Evolutionary conservation across 768 basidiomycete species (phyloP), one percentile per base, ranked within the genome.

Genomic region (Suillus discolor): DNA sequence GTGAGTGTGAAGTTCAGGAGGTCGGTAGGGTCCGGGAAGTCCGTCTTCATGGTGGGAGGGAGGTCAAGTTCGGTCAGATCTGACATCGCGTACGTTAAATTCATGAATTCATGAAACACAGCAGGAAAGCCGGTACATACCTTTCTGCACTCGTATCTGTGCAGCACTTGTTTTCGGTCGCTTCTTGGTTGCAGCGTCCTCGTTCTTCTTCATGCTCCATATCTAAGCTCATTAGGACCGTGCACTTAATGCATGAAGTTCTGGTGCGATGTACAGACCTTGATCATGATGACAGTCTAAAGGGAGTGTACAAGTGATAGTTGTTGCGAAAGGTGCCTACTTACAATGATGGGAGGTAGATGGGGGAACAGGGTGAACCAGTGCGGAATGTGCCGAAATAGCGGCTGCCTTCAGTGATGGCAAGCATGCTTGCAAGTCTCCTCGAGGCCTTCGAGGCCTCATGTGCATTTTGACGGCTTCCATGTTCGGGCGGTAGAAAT

Each of bases 161-260:
- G 97, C 97, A 18, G 97, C 97, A 74, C 93, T 94, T 54, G 95
- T 97, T 88, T 97, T 98, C 53, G 97, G 97, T 85, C 92, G 94
- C 88, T 89, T 97, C 92, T 95, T 98, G 7, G 94, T 90, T 63
- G 96, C 95, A 64, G 93, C 93, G 74, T 99, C 94, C 83, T 98
- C 95, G 73, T 91, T 93, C 90, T 99, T 99, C 89, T 99, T 99
- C 92, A 99, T 95, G 70, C 90, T 94, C 92, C 97, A 98, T 74
- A 99, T 98, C 97, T 99, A 69, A 41, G 39, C 34, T 41, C 54
- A 28, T 44, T 39, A 18, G 34, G 23, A 42, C 8, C 42, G 62
- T 70, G 42, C 66, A 63, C 28, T 55, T 54, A 63, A 69, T 68
- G 51, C 25, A 18, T 28, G 13, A 6, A 62, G 31, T 42, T 13